Conservation (phyloP, 2,329 filamentous ascomycete genomes). For the Claviceps quebecensis region DNA sequence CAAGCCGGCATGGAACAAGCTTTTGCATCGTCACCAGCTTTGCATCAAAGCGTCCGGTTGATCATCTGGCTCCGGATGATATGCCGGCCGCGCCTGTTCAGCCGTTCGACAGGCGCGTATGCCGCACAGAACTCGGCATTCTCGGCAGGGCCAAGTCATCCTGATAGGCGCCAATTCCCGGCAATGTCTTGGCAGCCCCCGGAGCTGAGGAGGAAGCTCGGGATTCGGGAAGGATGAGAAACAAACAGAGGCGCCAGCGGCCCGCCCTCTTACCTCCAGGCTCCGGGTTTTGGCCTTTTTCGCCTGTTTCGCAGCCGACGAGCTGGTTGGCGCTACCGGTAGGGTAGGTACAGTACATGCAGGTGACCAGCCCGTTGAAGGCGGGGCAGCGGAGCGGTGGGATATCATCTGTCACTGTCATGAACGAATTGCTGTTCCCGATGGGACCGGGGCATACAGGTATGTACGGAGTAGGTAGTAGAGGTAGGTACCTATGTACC, state of each 20-base stretch:
- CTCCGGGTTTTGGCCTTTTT: too few species aligned
- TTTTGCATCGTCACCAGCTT: background rate
- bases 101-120: background rate
- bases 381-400: too few species aligned
- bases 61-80: background rate
- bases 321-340: background rate
- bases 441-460: too few species aligned
- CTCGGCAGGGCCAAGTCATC: background rate
- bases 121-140: conserved; percentile 7
- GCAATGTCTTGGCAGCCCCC: background rate
- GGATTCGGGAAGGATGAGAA: conserved; percentile 7
- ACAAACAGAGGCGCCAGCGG: background rate
- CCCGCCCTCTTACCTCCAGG: too few species aligned
- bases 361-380: too few species aligned
- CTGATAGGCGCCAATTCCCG: background rate
- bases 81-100: background rate
- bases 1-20: background rate
- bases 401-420: too few species aligned
- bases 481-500: too few species aligned
- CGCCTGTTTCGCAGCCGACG: background rate
- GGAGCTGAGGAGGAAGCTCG: conserved; percentile 5
- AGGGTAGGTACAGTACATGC: too few species aligned
- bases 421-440: too few species aligned
- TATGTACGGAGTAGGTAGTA: too few species aligned
- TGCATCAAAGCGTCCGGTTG: background rate